A percentile compares a stretch with the other conserved stretches of the same genome.
phyloP scores from a whole-genome alignment of 2,329 filamentous ascomycete species.

The Metarhizium album region DNA sequence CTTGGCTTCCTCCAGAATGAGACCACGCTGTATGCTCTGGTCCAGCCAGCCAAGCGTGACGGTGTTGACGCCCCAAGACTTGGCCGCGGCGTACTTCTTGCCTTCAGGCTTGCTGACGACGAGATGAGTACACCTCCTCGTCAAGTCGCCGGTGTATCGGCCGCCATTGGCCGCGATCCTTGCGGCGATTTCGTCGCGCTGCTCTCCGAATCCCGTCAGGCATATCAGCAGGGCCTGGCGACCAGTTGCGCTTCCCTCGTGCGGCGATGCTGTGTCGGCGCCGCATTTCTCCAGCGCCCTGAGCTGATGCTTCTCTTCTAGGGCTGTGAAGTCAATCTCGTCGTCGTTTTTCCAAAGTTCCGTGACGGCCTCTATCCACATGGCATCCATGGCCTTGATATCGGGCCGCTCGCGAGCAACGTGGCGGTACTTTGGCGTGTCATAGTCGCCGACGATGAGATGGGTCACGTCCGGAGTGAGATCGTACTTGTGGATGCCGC shows the following conservation, averaged over 20 bases:
- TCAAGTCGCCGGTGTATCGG: conserved; percentile 80
- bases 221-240: conserved; percentile 39
- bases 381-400: conserved; percentile 68
- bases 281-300: conserved; percentile 50
- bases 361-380: conserved; percentile 75
- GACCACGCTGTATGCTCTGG: conserved; percentile 72
- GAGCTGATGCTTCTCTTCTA: conserved; percentile 58
- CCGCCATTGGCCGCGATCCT: conserved; percentile 62
- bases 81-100: conserved; percentile 84
- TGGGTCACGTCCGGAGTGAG: conserved; percentile 95
- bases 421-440: conserved; percentile 91
- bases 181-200: conserved; percentile 60
- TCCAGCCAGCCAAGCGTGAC: conserved; percentile 79
- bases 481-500: conserved; percentile 78
- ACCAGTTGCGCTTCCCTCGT: conserved; percentile 12
- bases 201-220: conserved; percentile 47
- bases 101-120: conserved; percentile 71
- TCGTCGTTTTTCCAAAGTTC: conserved; percentile 75
- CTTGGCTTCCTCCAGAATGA: conserved; percentile 79
- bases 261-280: conserved; percentile 21
- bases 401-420: conserved; percentile 84
- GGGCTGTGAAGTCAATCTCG: conserved; percentile 55
- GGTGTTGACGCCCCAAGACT: conserved; percentile 66
- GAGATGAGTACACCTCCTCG: conserved; percentile 75
- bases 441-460: conserved; percentile 77